phyloP scores from a whole-genome alignment of 2,329 filamentous ascomycete species.

The Dissoconium aciculare region DNA sequence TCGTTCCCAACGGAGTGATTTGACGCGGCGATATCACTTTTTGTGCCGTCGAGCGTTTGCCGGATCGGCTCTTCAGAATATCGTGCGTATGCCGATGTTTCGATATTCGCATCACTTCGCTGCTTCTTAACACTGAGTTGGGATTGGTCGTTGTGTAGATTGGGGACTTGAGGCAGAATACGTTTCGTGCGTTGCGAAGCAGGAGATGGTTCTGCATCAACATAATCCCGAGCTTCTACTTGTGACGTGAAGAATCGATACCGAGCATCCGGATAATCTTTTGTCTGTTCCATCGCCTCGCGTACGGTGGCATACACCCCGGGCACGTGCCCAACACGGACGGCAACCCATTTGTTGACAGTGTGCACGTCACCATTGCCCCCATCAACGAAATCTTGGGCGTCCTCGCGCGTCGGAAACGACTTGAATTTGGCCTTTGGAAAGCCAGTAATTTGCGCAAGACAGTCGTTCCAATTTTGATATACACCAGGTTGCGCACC shows the following conservation, averaged over 20 bases:
- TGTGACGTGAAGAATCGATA: not conserved
- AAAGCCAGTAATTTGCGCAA: not conserved
- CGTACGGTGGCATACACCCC: not conserved
- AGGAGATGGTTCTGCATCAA: too few relatives aligned
- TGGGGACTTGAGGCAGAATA: too few relatives aligned
- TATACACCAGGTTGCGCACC: not conserved
- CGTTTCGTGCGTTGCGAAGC: too few relatives aligned
- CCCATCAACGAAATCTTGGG: not conserved
- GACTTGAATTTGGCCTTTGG: not conserved
- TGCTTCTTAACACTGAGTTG: too few relatives aligned
- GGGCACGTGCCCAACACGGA: constrained; percentile 1
- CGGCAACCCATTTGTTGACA: not conserved
- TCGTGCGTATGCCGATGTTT: too few relatives aligned
- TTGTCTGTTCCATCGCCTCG: constrained; percentile 5
- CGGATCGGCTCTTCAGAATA: too few relatives aligned
- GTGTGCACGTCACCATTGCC: not conserved
- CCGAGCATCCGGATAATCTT: constrained; percentile 6
- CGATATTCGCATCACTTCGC: too few relatives aligned
- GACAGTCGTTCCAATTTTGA: not conserved
- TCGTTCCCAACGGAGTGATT: too few relatives aligned
- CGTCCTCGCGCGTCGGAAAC: not conserved
- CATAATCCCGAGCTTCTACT: not conserved
- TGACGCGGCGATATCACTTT: too few relatives aligned
- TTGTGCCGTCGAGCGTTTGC: too few relatives aligned
- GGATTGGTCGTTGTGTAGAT: too few relatives aligned